Evolutionary conservation across 208 protist species (phyloP), one percentile per base, ranked within the genome.

Genomic region (Leishmania martiniquensis): DNA sequence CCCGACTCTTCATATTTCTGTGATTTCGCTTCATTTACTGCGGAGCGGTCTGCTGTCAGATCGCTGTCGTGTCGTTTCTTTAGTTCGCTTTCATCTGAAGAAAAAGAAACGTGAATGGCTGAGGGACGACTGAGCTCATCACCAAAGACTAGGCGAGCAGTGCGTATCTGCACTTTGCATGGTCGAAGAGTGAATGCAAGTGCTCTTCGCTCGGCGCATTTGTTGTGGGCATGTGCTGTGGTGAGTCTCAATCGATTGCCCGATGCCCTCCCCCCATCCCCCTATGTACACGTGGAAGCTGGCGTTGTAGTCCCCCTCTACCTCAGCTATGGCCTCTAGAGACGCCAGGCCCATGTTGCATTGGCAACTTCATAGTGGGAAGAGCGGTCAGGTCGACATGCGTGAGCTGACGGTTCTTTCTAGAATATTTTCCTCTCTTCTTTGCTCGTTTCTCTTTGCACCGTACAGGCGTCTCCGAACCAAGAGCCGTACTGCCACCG

Each of bases 1-100:
- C n/a, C n/a, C n/a, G n/a, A n/a, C n/a, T n/a, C n/a, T n/a, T n/a
- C n/a, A n/a, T n/a, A n/a, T n/a, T n/a, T n/a, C n/a, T n/a, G n/a
- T 47, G 60, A 81, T 52, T 76, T 66, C 39, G 47, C 69, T 74
- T 65, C 12, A 62, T 78, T 75, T 57, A 57, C 37, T 54, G 15
- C 49, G 29, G 37, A 25, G 22, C 12, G 17, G 6, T 34, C 37
- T 15, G 49, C 32, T 4, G 29, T 25, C 7, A 9, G 9, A 37
- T 2, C 37, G 15, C 37, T 15, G n/a, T 17, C 45, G n/a, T 62
- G 34, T 75, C 39, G 34, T 75, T 65, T 25, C 13, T 49, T 57
- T 44, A 62, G 62, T 44, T 75, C n/a, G 29, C n/a, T 52, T 29
- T 1, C 3, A 44, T 44, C 49, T 37, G 22, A 47, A 59, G 9